phyloP scores from a whole-genome alignment of 2,329 filamentous ascomycete genomes.

The Septoria petroselini region DNA sequence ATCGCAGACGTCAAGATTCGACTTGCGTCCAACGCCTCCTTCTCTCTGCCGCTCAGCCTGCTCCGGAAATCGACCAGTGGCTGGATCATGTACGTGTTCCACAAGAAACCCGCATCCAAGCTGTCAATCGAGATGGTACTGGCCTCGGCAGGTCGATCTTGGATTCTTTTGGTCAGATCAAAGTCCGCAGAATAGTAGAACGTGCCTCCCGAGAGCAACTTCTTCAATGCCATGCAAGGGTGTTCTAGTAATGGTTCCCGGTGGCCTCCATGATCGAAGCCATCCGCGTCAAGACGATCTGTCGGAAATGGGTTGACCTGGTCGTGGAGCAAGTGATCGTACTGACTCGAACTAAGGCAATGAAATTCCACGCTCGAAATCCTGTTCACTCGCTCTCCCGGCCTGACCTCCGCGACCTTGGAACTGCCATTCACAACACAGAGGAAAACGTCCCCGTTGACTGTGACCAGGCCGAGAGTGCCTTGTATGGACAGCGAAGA shows the following conservation, averaged over 20 bases:
- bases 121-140: constrained; percentile 86
- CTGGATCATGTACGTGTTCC: constrained; percentile 98
- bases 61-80: constrained; percentile 87
- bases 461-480: constrained; percentile 81
- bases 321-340: constrained; percentile 69
- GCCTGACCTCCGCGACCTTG: constrained; percentile 75
- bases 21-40: constrained; percentile 76
- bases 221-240: constrained; percentile 85
- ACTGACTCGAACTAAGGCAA: constrained; percentile 81
- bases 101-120: constrained; percentile 86
- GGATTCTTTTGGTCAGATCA: constrained; percentile 87
- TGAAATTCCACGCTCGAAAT: constrained; percentile 87
- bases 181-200: constrained; percentile 99
- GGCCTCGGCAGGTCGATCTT: constrained; percentile 62
- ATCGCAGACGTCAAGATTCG: constrained; percentile 90
- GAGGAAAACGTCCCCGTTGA: constrained; percentile 81
- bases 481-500: constrained; percentile 74
- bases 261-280: constrained; percentile 54
- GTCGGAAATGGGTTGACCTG: constrained; percentile 56
- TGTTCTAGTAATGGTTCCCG: constrained; percentile 74
- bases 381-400: constrained; percentile 83
- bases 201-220: constrained; percentile 85
- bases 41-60: constrained; percentile 70
- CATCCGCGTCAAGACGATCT: constrained; percentile 54
- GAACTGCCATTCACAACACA: constrained; percentile 80